Base-by-base conservation (phyloP, 768 basidiomycete genomes). In the Kondoa malvinella region DNA sequence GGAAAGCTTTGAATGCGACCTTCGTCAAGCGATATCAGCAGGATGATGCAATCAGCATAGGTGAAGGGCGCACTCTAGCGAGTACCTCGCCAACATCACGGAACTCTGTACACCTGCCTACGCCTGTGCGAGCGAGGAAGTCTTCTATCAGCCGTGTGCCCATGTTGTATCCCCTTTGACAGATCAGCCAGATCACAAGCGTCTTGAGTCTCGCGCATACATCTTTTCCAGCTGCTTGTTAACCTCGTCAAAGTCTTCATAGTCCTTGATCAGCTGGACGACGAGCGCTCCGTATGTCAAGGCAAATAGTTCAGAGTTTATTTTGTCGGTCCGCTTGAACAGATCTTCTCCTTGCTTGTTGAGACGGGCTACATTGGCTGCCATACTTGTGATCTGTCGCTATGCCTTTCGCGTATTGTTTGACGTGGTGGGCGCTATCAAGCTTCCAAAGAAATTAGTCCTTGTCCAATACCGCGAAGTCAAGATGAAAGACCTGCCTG, bases 1-100 rank as follows among this genome's bases (percentile, higher is more conserved):
- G 80, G 78, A 97, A 96, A 2, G 92, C 86, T 77, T 96, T 96
- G 82, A 99, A 99, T 27, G 92, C 95, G 71, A 97, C 89, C 92
- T 96, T 50, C 12, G 75, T 67, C 4, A n/a, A 33, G 21, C 58
- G 0, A 33, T 34, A 33, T 29, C 30, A 1, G n/a, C 34, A 25
- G 34, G 33, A 31, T 63, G 4, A 14, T 8, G 27, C 25, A 64
- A 33, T 15, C 27, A n/a, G n/a, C n/a, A 32, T 30, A 64, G 50
- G 40, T 56, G 17, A 16, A 65, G 31, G 27, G 32, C 29, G 3
- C n/a, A 91, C 94, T 82, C 96, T 96, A 3, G 92, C 83, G 17
- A 96, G 83, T 67, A 95, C 89, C 79, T 99, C 95, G 2, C 92
- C 95, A 0, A 90, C 88, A 77, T 97, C 94, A 72, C 83, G 82